Evolutionary conservation across 345 rosid genomes (phyloP).

Genomic region (Melaleuca quinquenervia): DNA sequence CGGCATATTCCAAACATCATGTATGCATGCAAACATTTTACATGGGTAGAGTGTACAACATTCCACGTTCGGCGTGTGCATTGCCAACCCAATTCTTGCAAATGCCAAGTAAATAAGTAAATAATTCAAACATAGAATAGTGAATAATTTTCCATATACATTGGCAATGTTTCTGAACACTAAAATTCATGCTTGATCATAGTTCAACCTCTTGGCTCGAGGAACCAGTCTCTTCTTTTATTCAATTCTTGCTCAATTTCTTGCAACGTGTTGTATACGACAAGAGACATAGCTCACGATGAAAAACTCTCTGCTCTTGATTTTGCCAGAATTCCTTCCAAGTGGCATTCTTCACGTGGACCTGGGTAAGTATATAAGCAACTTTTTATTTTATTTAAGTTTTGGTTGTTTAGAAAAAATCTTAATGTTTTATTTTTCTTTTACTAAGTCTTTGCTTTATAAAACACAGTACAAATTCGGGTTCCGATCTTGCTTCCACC

Average conservation of each 20-base stretch:
- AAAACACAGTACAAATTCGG: slow-evolving; percentile 44
- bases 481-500: slow-evolving; percentile 46
- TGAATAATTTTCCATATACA: background rate
- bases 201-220: no score
- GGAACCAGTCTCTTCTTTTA: no score
- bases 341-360: slow-evolving; percentile 84
- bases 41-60: background rate
- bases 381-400: background rate
- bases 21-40: background rate
- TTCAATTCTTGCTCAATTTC: background rate
- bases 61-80: background rate
- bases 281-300: background rate
- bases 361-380: slow-evolving; percentile 41
- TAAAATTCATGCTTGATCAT: background rate
- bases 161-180: background rate
- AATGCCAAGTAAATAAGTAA: background rate
- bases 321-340: slow-evolving; percentile 74
- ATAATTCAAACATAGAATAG: background rate
- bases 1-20: background rate
- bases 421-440: background rate
- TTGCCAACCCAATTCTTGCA: background rate
- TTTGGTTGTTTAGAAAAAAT: background rate
- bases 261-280: no score
- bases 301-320: background rate
- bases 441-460: background rate